Evolutionary conservation across 345 rosid species (phyloP), one percentile per base, ranked within the genome.

Genomic region (Trapa bicornis): DNA sequence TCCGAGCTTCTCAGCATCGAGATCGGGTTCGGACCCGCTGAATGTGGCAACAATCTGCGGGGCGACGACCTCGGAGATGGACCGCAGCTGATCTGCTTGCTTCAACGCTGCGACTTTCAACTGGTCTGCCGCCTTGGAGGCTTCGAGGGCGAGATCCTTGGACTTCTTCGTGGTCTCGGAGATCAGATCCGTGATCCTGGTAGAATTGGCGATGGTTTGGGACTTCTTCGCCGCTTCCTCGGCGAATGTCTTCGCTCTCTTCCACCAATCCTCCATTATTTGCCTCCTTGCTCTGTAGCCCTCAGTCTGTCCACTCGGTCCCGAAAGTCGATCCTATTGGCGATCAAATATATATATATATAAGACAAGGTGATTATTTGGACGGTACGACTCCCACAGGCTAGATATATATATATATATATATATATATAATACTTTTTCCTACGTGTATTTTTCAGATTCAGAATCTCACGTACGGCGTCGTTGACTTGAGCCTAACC

Each of bases 21-120:
- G 62, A 16, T 83, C 87, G 11, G 88, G 71, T 37, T 73, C 65
- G 29, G 74, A 79, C 65, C 79, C 79, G 36, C 74, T 41, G 6
- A 87, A 80, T 47, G 85, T 77, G 5, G 87, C 73, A 6, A 85
- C 76, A 42, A 83, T 68, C 65, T 81, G 87, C 37, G 94, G 77
- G 57, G 94, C 88, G 58, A 90, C 81, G 47, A 84, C 75, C 68
- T 92, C 96, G 61, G 96, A 72, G 65, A 93, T 76, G 67, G 97
- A 86, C 78, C 88, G 88, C 65, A 89, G 79, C 85, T 85, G 97
- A 79, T 93, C 97, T 62, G 97, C 98, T 65, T 93, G 98, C 58
- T 85, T 83, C 67, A 89, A 73, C 43, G 97, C 96, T 36, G 86
- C 92, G 75, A 74, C 68, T 72, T 82, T 90, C 67, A 92, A 67